These are phyloP conservation scores for Davidsoniella virescens DNA, from an alignment of 2,329 filamentous ascomycete species.

Conservation along the genomic window DNA sequence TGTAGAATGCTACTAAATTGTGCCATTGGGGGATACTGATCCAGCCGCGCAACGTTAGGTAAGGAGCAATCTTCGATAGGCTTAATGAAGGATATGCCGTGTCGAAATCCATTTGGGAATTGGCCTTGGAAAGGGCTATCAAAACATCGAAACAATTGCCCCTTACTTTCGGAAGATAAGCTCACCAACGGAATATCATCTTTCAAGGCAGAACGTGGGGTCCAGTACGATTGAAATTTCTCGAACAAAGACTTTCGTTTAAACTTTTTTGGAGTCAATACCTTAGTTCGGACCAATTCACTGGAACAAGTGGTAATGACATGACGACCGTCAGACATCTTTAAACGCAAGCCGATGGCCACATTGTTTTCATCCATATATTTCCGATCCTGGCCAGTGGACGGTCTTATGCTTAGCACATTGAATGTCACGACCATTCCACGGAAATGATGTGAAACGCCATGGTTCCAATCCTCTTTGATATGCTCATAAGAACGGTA, in stretches of 20 bases:
- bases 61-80: background rate
- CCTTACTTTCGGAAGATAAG: too few species aligned
- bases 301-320: constrained; percentile 6
- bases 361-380: background rate
- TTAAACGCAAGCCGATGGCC: constrained; percentile 2
- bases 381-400: background rate
- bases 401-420: constrained; percentile 4
- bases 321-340: constrained; percentile 1
- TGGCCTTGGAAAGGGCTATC: constrained; percentile 3
- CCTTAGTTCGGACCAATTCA: constrained; percentile 4
- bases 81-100: constrained; percentile 5
- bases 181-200: too few species aligned
- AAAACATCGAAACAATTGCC: background rate
- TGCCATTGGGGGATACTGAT: background rate
- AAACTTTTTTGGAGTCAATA: constrained; percentile 1
- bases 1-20: constrained; percentile 4
- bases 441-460: constrained; percentile 4
- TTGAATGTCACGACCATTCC: constrained; percentile 4
- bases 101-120: constrained; percentile 1
- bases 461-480: constrained; percentile 1
- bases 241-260: background rate
- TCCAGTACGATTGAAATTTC: constrained; percentile 1
- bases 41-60: background rate
- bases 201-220: background rate
- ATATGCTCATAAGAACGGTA: constrained; percentile 4